phyloP scores from a whole-genome alignment of 768 basidiomycete species.

The Xerocomellus intermedius region DNA sequence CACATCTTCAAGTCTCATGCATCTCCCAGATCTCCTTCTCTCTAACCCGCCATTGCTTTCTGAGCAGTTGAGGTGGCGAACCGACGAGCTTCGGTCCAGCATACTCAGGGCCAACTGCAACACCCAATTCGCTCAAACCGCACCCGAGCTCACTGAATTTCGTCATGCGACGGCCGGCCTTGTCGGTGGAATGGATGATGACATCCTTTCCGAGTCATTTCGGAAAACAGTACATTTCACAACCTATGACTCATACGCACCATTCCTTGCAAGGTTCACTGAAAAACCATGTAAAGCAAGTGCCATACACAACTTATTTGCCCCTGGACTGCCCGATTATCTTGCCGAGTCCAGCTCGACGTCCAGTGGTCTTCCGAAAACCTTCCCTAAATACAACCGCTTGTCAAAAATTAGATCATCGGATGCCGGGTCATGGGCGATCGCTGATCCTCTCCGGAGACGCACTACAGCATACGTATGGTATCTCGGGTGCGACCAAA shows the following conservation, averaged over 20 bases:
- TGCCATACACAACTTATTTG: slow-evolving; percentile 8
- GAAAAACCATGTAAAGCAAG: slow-evolving; percentile 5
- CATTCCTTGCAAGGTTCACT: slow-evolving; percentile 7
- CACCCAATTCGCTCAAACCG: slow-evolving; percentile 3
- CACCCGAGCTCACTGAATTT: slow-evolving; percentile 6
- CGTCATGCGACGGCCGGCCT: not conserved
- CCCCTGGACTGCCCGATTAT: slow-evolving; percentile 21
- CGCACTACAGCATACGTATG: slow-evolving; percentile 4
- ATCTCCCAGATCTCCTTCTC: slow-evolving; percentile 1
- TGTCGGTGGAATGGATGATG: not conserved
- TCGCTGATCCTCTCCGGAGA: not conserved
- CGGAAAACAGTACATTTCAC: slow-evolving; percentile 11
- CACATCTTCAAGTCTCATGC: not conserved
- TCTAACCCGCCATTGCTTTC: not conserved
- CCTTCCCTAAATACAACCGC: slow-evolving; percentile 8
- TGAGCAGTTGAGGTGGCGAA: not conserved
- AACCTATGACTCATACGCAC: slow-evolving; percentile 16
- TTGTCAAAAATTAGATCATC: not conserved
- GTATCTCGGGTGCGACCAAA: not conserved
- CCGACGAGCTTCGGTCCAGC: not conserved
- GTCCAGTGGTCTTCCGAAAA: slow-evolving; percentile 15
- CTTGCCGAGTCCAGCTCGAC: slow-evolving; percentile 18
- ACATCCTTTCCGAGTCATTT: slow-evolving; percentile 4
- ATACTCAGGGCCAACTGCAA: slow-evolving; percentile 2
- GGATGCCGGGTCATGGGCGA: not conserved